Base-by-base conservation (phyloP, 2,329 filamentous ascomycete genomes). In the Penicillium sp. region DNA sequence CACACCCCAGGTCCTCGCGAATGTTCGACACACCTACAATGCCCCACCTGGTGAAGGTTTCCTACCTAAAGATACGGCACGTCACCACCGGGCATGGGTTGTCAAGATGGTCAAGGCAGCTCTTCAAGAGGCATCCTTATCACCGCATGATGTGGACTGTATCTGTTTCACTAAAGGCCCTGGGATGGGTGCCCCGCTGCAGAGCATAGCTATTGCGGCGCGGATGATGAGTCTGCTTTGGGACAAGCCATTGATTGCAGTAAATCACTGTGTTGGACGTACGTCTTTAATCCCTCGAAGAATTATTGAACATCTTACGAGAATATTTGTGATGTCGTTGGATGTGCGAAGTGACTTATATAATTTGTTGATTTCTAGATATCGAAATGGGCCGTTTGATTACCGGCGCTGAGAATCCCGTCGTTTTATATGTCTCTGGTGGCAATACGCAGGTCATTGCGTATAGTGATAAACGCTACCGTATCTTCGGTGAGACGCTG, bases 351-450 rank as follows among this genome's bases (percentile, higher is more conserved):
- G 19, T 41, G 38, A 6, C 12, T 41, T 41, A 41, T 41, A 57
- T 45, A 42, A 29, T 48, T 8, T 33, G 37, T 3, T 19, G 29
- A 35, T 35, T 42, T 42, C 45, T 51, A 81, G 82, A 99, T 77
- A 97, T 99, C 69, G 94, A 99, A 80, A 99, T 99, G 94, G 94
- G 94, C 33, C 85, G 94, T 51, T 84, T 89, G 59, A 96, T 99
- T 72, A 97, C 94, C 4, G 90, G 90, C 59, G 92, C 94, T 15
- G 80, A 84, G 21, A 93, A 97, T 77, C 94, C 94, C 0, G 93
- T 97, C 35, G 94, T 99, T 47, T 81, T 99, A 38, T 99, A 99
- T 90, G 35, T 38, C 35, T 38, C 35, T 19, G 35, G 35, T 5
- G 17, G 35, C 35, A 38, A 38, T 17, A 38, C 35, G 15, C 35